A percentile compares a stretch with the other conserved stretches of the same genome.
Conservation (phyloP, 2,329 filamentous ascomycete species). For the Trichoderma pleuroti region DNA sequence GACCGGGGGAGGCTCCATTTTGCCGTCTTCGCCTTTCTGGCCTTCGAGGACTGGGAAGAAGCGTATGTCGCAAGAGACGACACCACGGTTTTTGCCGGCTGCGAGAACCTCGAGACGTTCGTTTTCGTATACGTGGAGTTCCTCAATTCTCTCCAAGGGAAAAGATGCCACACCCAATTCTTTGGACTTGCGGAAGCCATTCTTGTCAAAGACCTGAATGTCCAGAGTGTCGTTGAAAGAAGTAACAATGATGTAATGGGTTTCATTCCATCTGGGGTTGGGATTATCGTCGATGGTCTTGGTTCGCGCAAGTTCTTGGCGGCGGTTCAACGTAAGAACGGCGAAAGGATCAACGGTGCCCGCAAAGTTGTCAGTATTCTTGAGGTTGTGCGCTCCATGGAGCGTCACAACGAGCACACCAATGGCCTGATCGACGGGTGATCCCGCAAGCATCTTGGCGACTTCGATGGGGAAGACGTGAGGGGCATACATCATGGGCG, state of each 20-base stretch:
- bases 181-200: constrained; percentile 95
- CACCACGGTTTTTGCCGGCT: constrained; percentile 79
- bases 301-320: constrained; percentile 77
- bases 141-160: constrained; percentile 75
- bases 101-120: constrained; percentile 78
- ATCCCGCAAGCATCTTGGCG: constrained; percentile 95
- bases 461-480: constrained; percentile 99
- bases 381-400: constrained; percentile 85
- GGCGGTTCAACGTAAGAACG: constrained; percentile 77
- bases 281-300: constrained; percentile 82
- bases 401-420: constrained; percentile 89
- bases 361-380: constrained; percentile 91
- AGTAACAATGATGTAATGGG: constrained; percentile 89
- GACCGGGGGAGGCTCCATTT: constrained; percentile 75
- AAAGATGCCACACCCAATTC: constrained; percentile 87
- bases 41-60: constrained; percentile 92
- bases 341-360: constrained; percentile 90
- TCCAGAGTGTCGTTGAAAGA: constrained; percentile 86
- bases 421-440: constrained; percentile 90
- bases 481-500: constrained; percentile 96
- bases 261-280: constrained; percentile 94
- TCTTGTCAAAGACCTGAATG: constrained; percentile 84
- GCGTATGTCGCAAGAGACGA: constrained; percentile 75
- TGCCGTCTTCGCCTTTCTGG: constrained; percentile 70
- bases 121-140: constrained; percentile 75